Conservation (phyloP, 768 basidiomycete species). For the Dioszegia aurantiaca region DNA sequence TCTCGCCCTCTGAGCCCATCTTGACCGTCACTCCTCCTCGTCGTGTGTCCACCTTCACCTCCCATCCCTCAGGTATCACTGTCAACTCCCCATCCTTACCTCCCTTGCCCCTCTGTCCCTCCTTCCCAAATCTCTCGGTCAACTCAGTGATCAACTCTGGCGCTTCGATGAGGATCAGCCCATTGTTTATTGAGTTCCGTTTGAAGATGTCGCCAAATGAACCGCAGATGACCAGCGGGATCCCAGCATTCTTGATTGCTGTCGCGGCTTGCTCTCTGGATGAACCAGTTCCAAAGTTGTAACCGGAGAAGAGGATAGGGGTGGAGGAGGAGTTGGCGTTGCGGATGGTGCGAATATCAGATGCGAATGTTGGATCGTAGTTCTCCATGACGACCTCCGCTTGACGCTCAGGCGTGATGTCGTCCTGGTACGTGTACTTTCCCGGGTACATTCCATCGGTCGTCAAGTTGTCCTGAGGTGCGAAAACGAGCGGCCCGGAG, state of each 20-base stretch:
- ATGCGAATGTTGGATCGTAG: constrained; percentile 85
- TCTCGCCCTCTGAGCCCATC: constrained; percentile 55
- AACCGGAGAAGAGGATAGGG: constrained; percentile 81
- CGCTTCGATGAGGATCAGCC: constrained; percentile 87
- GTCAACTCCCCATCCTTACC: constrained; percentile 80
- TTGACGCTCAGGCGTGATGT: constrained; percentile 90
- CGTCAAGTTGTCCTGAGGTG: constrained; percentile 94
- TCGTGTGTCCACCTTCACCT: constrained; percentile 65
- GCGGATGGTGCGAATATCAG: constrained; percentile 59
- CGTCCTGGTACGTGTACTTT: constrained; percentile 98
- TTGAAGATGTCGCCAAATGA: constrained; percentile 99
- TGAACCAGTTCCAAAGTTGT: constrained; percentile 98
- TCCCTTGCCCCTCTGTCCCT: constrained; percentile 72
- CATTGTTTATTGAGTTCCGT: constrained; percentile 98
- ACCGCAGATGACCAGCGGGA: constrained; percentile 91
- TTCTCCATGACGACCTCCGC: constrained; percentile 98
- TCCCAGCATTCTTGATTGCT: constrained; percentile 86
- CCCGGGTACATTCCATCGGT: constrained; percentile 99
- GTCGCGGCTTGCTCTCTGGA: constrained; percentile 98
- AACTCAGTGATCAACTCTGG: constrained; percentile 84
- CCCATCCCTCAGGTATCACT: constrained; percentile 65
- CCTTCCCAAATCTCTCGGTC: constrained; percentile 69
- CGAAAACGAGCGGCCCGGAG: constrained; percentile 80
- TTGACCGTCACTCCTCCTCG: constrained; percentile 67
- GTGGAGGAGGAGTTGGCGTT: constrained; percentile 34